These are phyloP conservation scores for Rhizopus microsporus DNA, from an alignment of 371 early-diverging fungal species.

Conservation along the genomic window DNA sequence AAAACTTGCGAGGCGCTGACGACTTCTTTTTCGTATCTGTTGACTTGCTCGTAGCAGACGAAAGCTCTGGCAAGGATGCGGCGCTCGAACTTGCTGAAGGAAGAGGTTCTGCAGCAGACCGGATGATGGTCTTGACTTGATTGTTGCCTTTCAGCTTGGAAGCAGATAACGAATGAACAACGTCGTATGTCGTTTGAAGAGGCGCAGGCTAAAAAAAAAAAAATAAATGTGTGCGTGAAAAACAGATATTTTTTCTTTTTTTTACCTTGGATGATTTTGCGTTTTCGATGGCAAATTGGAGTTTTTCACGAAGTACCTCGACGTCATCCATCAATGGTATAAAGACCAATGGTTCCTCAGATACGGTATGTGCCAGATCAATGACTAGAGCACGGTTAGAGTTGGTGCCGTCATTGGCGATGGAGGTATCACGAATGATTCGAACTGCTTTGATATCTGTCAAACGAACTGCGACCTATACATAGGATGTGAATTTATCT, in stretches of 20 bases:
- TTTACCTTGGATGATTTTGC: slow-evolving; percentile 36
- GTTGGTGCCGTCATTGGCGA: slow-evolving; percentile 31
- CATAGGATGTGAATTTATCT: not conserved
- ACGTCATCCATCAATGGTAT: slow-evolving; percentile 44
- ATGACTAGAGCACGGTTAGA: slow-evolving; percentile 41
- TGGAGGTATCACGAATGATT: slow-evolving; percentile 39
- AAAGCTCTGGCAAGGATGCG: slow-evolving; percentile 12
- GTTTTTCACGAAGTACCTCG: slow-evolving; percentile 39
- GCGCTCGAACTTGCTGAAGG: slow-evolving; percentile 12
- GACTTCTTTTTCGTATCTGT: slow-evolving; percentile 33
- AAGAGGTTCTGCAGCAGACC: slow-evolving; percentile 25
- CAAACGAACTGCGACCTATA: slow-evolving; percentile 40
- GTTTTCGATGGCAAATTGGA: slow-evolving; percentile 44
- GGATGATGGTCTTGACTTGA: slow-evolving; percentile 36
- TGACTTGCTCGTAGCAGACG: slow-evolving; percentile 15
- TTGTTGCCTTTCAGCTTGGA: slow-evolving; percentile 32
- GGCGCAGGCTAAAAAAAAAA: slow-evolving; percentile 30
- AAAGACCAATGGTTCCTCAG: slow-evolving; percentile 35
- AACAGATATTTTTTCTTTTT: not conserved
- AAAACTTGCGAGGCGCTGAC: slow-evolving; percentile 36
- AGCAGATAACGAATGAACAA: slow-evolving; percentile 42
- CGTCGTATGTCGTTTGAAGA: slow-evolving; percentile 43
- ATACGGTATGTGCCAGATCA: slow-evolving; percentile 20
- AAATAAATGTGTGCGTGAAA: not conserved
- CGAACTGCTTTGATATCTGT: slow-evolving; percentile 39